Percentiles rank a stretch among this genome's conserved stretches.
These are phyloP conservation scores for Astragalus glycyphyllos DNA, from an alignment of 306 rosid species.

Conservation along the genomic window DNA sequence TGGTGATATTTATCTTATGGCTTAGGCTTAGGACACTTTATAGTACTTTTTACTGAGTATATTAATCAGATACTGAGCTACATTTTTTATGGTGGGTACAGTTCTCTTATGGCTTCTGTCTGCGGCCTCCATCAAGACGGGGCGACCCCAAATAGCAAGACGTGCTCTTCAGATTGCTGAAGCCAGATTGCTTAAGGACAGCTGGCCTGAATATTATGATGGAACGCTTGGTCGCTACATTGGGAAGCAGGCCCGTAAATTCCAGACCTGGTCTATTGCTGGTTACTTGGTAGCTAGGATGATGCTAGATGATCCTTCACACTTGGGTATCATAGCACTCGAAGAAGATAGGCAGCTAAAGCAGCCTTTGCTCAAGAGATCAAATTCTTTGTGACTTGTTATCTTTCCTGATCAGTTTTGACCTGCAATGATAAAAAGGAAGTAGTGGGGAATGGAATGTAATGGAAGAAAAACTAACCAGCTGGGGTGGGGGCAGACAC, in stretches of 20 bases:
- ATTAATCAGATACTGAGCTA: background rate
- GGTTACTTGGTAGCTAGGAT: constrained; percentile 79
- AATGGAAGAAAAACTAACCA: constrained; percentile 1
- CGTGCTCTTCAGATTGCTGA: constrained; percentile 81
- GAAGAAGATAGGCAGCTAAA: constrained; percentile 72
- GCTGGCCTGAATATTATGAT: constrained; percentile 83
- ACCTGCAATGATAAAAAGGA: background rate
- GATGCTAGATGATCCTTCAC: constrained; percentile 83
- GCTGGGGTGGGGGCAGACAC: background rate
- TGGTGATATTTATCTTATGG: background rate
- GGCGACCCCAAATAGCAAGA: constrained; percentile 80
- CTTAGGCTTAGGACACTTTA: background rate
- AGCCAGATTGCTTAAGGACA: constrained; percentile 62
- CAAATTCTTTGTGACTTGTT: constrained; percentile 55
- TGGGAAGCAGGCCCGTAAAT: constrained; percentile 82
- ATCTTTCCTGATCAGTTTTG: constrained; percentile 29
- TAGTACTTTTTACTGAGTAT: background rate
- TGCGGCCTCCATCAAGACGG: constrained; percentile 77
- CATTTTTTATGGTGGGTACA: constrained; percentile 43
- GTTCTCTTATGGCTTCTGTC: constrained; percentile 80
- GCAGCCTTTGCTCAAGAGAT: constrained; percentile 70
- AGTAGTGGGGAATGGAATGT: constrained; percentile 6
- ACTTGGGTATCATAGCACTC: constrained; percentile 62
- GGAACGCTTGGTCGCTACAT: constrained; percentile 69
- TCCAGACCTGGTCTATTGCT: constrained; percentile 81